Percentiles rank a stretch among this genome's conserved stretches.
Evolutionary conservation across 1,284 basidiomycete genomes (phyloP).

Genomic region (Pseudozyma pruni): DNA sequence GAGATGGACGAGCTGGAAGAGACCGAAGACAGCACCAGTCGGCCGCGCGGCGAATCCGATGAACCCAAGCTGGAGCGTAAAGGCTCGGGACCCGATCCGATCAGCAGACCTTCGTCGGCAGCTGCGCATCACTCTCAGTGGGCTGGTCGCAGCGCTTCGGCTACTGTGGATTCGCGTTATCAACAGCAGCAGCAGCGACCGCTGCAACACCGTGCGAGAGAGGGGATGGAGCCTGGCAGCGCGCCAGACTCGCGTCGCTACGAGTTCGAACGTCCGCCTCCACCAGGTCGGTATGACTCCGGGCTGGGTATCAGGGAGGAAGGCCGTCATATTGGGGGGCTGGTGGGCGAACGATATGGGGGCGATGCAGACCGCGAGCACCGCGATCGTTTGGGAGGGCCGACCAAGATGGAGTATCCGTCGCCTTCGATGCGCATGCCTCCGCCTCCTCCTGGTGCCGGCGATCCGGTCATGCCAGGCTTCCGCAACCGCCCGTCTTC

Average conservation of each 20-base stretch:
- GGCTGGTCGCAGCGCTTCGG: slow-evolving; percentile 30
- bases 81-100: slow-evolving; percentile 20
- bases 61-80: slow-evolving; percentile 31
- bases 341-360: slow-evolving; percentile 27
- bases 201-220: slow-evolving; percentile 9
- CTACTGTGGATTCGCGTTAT: slow-evolving; percentile 26
- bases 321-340: slow-evolving; percentile 27
- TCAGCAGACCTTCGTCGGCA: slow-evolving; percentile 27
- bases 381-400: slow-evolving; percentile 11
- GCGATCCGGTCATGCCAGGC: slow-evolving; percentile 17
- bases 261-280: slow-evolving; percentile 19
- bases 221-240: slow-evolving; percentile 9
- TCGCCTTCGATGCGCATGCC: slow-evolving; percentile 39
- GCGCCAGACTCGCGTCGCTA: slow-evolving; percentile 15
- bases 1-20: slow-evolving; percentile 44
- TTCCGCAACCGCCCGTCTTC: slow-evolving; percentile 23
- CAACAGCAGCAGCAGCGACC: slow-evolving; percentile 10
- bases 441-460: slow-evolving; percentile 29
- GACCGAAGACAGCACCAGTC: slow-evolving; percentile 18
- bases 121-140: slow-evolving; percentile 32
- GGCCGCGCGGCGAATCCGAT: slow-evolving; percentile 20
- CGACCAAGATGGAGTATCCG: slow-evolving; percentile 30
- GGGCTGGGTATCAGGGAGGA: slow-evolving; percentile 18
- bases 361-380: slow-evolving; percentile 24
- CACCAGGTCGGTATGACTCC: slow-evolving; percentile 23